phyloP scores from a whole-genome alignment of 1,139 yeast species.

The Debaryomyces subglobosus region DNA sequence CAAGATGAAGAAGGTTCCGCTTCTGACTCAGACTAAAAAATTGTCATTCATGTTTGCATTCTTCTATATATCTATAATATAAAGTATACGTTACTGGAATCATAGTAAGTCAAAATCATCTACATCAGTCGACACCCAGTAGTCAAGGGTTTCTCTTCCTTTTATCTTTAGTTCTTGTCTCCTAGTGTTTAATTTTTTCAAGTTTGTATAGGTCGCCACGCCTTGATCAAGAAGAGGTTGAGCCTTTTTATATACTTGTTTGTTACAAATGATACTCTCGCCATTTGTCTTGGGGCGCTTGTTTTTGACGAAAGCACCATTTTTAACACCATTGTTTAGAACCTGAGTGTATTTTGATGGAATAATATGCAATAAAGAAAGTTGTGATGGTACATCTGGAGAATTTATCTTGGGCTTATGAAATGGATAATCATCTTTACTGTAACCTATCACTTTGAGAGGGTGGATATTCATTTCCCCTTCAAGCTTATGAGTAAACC shows the following conservation, averaged over 20 bases:
- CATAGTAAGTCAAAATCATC: conserved; percentile 34
- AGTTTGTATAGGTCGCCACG: conserved; percentile 23
- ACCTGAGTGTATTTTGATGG: conserved; percentile 37
- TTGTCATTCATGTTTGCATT: conserved; percentile 7
- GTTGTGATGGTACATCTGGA: conserved; percentile 34
- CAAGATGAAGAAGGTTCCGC: conserved; percentile 36
- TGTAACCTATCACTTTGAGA: conserved; percentile 26
- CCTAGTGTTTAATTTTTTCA: conserved; percentile 26
- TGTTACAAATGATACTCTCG: conserved; percentile 44
- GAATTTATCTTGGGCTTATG: conserved; percentile 23
- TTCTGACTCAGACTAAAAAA: conserved; percentile 34
- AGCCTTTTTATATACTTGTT: conserved; percentile 23
- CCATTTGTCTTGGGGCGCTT: conserved; percentile 50
- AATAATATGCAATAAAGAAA: conserved; percentile 38
- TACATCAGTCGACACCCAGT: conserved; percentile 34
- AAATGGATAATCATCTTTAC: conserved; percentile 27
- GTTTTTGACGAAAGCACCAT: conserved; percentile 51
- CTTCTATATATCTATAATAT: conserved; percentile 14
- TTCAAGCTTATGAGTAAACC: conserved; percentile 26
- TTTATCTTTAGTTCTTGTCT: conserved; percentile 28
- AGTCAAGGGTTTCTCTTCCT: conserved; percentile 26
- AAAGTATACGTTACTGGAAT: neutral
- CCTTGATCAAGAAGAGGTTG: conserved; percentile 15
- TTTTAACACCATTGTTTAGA: conserved; percentile 55
- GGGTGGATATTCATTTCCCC: conserved; percentile 16